These are phyloP conservation scores for Flaveria floridana DNA, from an alignment of 140 eudicot genomes.

Conservation along the genomic window DNA sequence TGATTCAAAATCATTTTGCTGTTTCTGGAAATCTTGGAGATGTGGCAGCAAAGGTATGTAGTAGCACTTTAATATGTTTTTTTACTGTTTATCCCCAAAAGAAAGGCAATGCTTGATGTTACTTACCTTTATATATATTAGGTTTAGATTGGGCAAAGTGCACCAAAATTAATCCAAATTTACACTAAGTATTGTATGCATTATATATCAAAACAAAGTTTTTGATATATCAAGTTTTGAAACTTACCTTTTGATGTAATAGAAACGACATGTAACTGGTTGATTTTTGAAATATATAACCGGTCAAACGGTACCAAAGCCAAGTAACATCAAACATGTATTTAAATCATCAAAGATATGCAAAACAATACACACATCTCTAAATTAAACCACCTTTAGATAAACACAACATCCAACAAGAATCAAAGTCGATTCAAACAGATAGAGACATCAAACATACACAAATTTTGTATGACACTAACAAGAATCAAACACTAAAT, in stretches of 20 bases:
- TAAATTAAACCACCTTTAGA: neutral
- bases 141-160: neutral
- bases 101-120: conserved; percentile 8
- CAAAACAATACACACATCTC: neutral
- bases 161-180: neutral
- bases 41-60: conserved; percentile 90
- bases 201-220: neutral
- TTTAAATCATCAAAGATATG: neutral
- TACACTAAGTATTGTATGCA: neutral
- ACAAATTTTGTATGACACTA: neutral
- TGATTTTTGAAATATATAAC: neutral
- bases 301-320: neutral
- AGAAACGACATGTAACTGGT: neutral
- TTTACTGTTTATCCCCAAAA: conserved; percentile 8
- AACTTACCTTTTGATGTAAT: neutral
- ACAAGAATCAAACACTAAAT: neutral
- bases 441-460: neutral
- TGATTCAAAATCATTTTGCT: conserved; percentile 92
- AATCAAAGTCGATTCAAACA: neutral
- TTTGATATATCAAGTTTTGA: neutral
- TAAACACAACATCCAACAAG: neutral
- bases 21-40: conserved; percentile 90
- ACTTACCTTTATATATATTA: neutral
- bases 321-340: neutral
- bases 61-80: conserved; percentile 10